Percentiles rank a stretch among this genome's conserved stretches.
These are phyloP conservation scores for Asterophora parasitica DNA, from an alignment of 768 basidiomycete genomes.

Conservation along the genomic window DNA sequence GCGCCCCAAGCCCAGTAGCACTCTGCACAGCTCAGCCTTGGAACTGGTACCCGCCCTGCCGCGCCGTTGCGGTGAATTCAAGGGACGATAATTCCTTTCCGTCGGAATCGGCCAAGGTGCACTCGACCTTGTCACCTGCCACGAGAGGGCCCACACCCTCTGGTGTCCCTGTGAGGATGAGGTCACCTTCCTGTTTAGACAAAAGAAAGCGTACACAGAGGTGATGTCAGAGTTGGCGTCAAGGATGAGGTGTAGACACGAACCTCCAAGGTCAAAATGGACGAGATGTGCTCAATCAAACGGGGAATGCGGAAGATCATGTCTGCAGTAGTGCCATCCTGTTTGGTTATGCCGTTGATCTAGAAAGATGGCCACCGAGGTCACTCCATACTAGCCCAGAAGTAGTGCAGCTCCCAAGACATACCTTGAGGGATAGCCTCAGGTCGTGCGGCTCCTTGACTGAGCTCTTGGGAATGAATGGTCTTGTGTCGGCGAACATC, in stretches of 20 bases:
- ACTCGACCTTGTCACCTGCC: conserved; percentile 77
- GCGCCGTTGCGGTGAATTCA: conserved; percentile 57
- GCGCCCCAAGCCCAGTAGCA: neutral
- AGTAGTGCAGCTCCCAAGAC: neutral
- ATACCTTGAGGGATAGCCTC: conserved; percentile 68
- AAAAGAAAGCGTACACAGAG: neutral
- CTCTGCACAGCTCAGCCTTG: conserved; percentile 5
- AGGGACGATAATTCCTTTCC: conserved; percentile 58
- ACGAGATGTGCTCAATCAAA: conserved; percentile 86
- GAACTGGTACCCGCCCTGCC: conserved; percentile 60
- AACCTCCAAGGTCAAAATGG: conserved; percentile 96
- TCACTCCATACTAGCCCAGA: neutral
- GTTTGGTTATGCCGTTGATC: conserved; percentile 83
- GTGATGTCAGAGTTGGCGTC: neutral
- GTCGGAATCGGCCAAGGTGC: conserved; percentile 52
- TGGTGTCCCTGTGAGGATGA: conserved; percentile 91
- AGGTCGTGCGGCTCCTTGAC: conserved; percentile 74
- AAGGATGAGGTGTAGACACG: neutral
- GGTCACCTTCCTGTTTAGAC: conserved; percentile 70
- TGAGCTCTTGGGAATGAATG: conserved; percentile 74
- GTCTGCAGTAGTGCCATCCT: conserved; percentile 78
- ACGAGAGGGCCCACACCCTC: conserved; percentile 79
- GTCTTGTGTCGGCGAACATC: conserved; percentile 32
- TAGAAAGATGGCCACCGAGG: conserved; percentile 22
- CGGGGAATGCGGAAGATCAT: conserved; percentile 93